Percentiles rank a stretch among this genome's conserved stretches.
Conservation (phyloP, 2,329 filamentous ascomycete genomes). For the Alternaria incomplexa region DNA sequence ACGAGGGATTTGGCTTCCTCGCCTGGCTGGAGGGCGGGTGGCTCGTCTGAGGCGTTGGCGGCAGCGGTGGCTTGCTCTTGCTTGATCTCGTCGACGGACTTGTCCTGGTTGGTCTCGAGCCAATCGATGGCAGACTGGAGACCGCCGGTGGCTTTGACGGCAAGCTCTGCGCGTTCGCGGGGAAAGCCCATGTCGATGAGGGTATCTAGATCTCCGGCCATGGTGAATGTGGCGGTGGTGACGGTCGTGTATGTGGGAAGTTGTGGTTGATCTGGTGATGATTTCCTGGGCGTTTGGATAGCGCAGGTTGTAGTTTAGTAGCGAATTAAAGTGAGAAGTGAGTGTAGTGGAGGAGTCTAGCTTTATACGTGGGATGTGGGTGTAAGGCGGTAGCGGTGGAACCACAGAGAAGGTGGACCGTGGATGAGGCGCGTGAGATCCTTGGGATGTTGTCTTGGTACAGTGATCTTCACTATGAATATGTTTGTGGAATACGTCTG, state of each 20-base stretch:
- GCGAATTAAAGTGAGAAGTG: background rate
- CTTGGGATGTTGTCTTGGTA: background rate
- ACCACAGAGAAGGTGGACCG: conserved; percentile 21
- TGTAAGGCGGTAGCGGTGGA: conserved; percentile 17
- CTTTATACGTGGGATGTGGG: conserved; percentile 4
- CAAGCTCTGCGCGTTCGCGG: conserved; percentile 78
- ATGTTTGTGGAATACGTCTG: background rate
- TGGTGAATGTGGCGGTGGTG: conserved; percentile 31
- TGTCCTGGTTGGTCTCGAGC: conserved; percentile 92
- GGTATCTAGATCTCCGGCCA: conserved; percentile 64
- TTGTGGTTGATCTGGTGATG: background rate
- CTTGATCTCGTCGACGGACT: conserved; percentile 80
- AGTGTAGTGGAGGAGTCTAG: background rate
- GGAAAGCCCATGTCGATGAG: conserved; percentile 80
- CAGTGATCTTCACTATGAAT: background rate
- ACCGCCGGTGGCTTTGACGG: conserved; percentile 81
- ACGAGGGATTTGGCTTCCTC: conserved; percentile 79
- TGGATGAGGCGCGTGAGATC: conserved; percentile 7
- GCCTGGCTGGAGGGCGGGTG: conserved; percentile 71
- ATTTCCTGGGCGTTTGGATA: background rate
- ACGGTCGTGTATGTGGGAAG: conserved; percentile 6
- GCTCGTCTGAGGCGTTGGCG: conserved; percentile 54
- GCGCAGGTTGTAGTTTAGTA: background rate
- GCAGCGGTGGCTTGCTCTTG: conserved; percentile 47
- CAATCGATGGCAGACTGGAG: conserved; percentile 90